These are phyloP conservation scores for Sugiyamaella boreocaroliniensis DNA, from an alignment of 805 yeast genomes.

Conservation along the genomic window DNA sequence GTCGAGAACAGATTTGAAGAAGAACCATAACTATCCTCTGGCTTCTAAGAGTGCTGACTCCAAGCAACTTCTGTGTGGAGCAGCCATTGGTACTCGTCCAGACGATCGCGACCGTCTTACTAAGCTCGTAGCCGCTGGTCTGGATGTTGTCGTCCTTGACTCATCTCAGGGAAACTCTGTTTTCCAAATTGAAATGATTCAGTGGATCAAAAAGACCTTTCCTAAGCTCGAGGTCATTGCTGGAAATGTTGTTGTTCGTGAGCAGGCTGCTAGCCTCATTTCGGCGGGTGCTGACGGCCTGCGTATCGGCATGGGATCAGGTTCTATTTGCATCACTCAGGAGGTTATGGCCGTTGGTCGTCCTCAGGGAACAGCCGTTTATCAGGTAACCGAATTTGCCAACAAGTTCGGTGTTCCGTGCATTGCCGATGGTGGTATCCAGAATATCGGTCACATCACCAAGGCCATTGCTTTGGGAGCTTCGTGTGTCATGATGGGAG, in stretches of 20 bases:
- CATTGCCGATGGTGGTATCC: slow-evolving; percentile 99
- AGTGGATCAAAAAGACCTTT: slow-evolving; percentile 76
- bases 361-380: slow-evolving; percentile 99
- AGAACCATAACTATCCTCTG: slow-evolving; percentile 85
- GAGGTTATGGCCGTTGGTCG: slow-evolving; percentile 99
- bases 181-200: slow-evolving; percentile 89
- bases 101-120: slow-evolving; percentile 80
- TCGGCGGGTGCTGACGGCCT: slow-evolving; percentile 96
- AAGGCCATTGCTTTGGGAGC: slow-evolving; percentile 97
- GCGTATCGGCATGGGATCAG: slow-evolving; percentile 99
- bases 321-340: slow-evolving; percentile 98
- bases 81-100: slow-evolving; percentile 92
- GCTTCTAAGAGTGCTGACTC: slow-evolving; percentile 92
- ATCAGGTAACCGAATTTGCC: slow-evolving; percentile 88
- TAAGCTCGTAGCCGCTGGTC: slow-evolving; percentile 88
- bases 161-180: slow-evolving; percentile 97
- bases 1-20: slow-evolving; percentile 94
- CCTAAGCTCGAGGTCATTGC: slow-evolving; percentile 86
- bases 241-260: slow-evolving; percentile 98
- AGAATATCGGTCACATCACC: slow-evolving; percentile 96
- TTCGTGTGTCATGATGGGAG: slow-evolving; percentile 98
- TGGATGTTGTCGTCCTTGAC: slow-evolving; percentile 92
- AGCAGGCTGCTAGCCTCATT: slow-evolving; percentile 93
- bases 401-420: slow-evolving; percentile 95
- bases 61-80: slow-evolving; percentile 97